phyloP scores from a whole-genome alignment of 2,329 filamentous ascomycete genomes.

The Albifimbria verrucaria region DNA sequence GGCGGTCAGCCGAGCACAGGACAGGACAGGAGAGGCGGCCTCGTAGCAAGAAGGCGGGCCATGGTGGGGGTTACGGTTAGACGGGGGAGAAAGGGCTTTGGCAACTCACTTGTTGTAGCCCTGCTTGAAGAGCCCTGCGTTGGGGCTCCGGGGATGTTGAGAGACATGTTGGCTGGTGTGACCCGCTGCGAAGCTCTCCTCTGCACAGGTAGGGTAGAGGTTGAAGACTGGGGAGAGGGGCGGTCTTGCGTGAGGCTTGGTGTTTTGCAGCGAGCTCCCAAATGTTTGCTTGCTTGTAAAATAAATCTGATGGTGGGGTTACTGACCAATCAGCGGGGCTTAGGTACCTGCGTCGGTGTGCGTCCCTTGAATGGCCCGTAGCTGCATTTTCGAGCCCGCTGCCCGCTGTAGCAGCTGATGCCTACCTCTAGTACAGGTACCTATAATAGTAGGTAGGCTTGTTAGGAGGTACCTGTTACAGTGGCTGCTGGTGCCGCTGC shows the following conservation, averaged over 20 bases:
- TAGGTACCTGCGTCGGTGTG: too few relatives aligned
- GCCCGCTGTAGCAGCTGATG: too few relatives aligned
- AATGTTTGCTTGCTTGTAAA: too few relatives aligned
- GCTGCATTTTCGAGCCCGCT: too few relatives aligned
- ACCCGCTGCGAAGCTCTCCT: constrained; percentile 12
- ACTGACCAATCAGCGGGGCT: too few relatives aligned
- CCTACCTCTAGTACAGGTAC: too few relatives aligned
- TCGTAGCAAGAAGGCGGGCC: constrained; percentile 3
- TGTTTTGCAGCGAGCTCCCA: too few relatives aligned
- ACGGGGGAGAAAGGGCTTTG: constrained; percentile 16
- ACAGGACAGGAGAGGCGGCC: constrained; percentile 2
- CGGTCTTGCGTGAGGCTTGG: background rate
- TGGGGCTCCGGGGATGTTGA: constrained; percentile 92
- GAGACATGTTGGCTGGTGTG: constrained; percentile 69
- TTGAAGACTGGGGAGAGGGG: background rate
- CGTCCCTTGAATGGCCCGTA: too few relatives aligned
- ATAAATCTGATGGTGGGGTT: too few relatives aligned
- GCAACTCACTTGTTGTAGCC: constrained; percentile 86
- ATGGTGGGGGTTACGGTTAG: constrained; percentile 4
- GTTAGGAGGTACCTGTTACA: too few relatives aligned
- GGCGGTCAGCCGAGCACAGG: background rate
- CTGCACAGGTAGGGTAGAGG: background rate
- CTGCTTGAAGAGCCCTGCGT: constrained; percentile 89
- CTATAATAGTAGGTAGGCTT: too few relatives aligned
- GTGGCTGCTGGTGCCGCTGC: too few relatives aligned